Evolutionary conservation across 352 stramenopile species (phyloP).

Genomic region (Globisporangium heterothallicum): DNA sequence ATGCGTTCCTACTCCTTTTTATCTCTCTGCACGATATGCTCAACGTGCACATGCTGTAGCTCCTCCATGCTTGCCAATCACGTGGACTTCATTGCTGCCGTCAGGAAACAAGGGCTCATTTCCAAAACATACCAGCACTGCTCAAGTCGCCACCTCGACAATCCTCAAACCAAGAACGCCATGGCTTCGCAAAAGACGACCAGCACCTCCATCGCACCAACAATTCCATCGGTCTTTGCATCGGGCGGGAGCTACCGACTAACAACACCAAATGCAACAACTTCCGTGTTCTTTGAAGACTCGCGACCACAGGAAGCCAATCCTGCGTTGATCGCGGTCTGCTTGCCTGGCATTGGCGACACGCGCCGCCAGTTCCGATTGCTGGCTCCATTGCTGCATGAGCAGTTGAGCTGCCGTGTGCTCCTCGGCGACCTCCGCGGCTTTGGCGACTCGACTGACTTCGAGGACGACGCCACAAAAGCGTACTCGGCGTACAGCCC

Average conservation of each 20-base stretch:
- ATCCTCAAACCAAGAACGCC: neutral
- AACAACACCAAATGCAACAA: neutral
- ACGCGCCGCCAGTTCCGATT: conserved; percentile 35
- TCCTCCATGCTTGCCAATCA: too few species aligned
- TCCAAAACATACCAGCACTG: neutral
- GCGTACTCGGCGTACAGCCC: conserved; percentile 24
- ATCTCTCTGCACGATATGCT: too few species aligned
- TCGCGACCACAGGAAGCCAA: conserved; percentile 18
- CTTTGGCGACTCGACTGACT: conserved; percentile 34
- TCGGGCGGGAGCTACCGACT: conserved; percentile 15
- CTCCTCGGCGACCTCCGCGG: conserved; percentile 36
- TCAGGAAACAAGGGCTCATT: neutral
- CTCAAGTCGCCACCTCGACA: neutral
- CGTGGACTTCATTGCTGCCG: too few species aligned
- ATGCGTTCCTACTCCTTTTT: too few species aligned
- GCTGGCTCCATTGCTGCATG: conserved; percentile 32
- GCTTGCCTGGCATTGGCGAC: conserved; percentile 35
- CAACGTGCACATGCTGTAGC: too few species aligned
- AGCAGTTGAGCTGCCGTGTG: conserved; percentile 23
- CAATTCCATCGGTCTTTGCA: conserved; percentile 20
- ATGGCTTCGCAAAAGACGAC: neutral
- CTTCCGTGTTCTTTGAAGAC: conserved; percentile 34
- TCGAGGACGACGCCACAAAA: conserved; percentile 4
- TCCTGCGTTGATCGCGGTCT: conserved; percentile 23
- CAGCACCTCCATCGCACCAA: neutral